Base-by-base conservation (phyloP, 2,329 filamentous ascomycete genomes). In the Pestalotiopsis sp. region DNA sequence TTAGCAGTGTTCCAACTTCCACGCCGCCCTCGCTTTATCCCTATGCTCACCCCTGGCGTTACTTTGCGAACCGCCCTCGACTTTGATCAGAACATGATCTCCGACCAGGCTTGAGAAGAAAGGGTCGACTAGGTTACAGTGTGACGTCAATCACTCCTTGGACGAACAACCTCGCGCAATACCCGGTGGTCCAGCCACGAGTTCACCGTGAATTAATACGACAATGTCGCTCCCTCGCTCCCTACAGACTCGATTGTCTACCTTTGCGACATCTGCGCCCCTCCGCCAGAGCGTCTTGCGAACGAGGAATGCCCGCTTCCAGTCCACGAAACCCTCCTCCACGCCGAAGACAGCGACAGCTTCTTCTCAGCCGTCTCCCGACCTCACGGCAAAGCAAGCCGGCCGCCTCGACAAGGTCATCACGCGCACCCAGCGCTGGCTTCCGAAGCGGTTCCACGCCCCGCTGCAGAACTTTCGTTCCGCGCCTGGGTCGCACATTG, bases 401-500 rank as follows among this genome's bases (percentile, higher is more conserved):
- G 76, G 80, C 26, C 82, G 81, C 24, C 77, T 83, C 67, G 79
- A 83, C 67, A 80, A 80, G 55, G 78, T 89, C 74, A 82, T 87
- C 24, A 69, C 80, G 39, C 84, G 84, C 69, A 70, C 73, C 9
- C 70, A 69, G 14, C 74, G 75, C 63, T 76, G 71, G 70, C 85
- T 92, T 7, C 94, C 93, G 2, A 81, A 76, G 4, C 90, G 89
- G 69, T 84, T 97, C 13, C 91, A 88, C 67, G 85, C 83, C 65
- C 93, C 94, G 81, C 90, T 92, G 0, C 80, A 82, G 1, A 88
- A 89, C 0, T 87, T 99, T 3, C 88, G 90, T 67, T 85, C 87
- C 66, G 94, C 94, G 0, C 96, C 96, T 0, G 79, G 94, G 58
- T 93, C 93, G 1, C 94, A 98, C 80, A 84, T 97, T 56, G 88